These are phyloP conservation scores for Amanita phalloides DNA, from an alignment of 768 basidiomycete species.

Conservation along the genomic window DNA sequence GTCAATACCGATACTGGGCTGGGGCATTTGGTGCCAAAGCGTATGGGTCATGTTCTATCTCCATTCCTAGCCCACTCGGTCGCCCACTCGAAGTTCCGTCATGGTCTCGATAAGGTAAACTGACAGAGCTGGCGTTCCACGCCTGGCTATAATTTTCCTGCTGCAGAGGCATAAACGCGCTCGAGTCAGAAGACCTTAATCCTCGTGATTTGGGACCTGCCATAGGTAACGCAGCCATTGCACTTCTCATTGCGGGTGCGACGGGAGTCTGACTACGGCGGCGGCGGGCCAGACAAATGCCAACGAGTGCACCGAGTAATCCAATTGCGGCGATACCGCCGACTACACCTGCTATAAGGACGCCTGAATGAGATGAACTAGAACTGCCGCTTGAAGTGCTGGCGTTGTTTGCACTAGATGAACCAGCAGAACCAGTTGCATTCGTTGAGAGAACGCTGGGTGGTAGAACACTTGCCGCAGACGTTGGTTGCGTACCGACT, in stretches of 20 bases:
- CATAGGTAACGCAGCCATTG: conserved; percentile 15
- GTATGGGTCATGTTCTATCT: conserved; percentile 26
- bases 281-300: conserved; percentile 39
- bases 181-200: conserved; percentile 47
- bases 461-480: conserved; percentile 35
- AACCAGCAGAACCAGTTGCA: conserved; percentile 27
- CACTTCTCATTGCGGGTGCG: conserved; percentile 14
- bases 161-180: conserved; percentile 62
- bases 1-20: conserved; percentile 2
- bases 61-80: conserved; percentile 20
- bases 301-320: conserved; percentile 40
- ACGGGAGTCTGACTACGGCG: conserved; percentile 29
- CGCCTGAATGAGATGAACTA: conserved; percentile 23
- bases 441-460: conserved; percentile 30
- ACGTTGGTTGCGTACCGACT: conserved; percentile 59
- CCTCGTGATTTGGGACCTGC: conserved; percentile 18
- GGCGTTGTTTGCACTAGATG: conserved; percentile 9
- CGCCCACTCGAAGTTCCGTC: conserved; percentile 7
- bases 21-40: conserved; percentile 12
- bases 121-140: conserved; percentile 46
- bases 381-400: conserved; percentile 4
- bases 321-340: conserved; percentile 43
- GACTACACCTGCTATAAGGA: conserved; percentile 39
- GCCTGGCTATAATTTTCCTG: conserved; percentile 47
- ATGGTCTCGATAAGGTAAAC: conserved; percentile 20